Conservation (phyloP, 2,329 filamentous ascomycete genomes). For the Neopestalotiopsis clavispora region DNA sequence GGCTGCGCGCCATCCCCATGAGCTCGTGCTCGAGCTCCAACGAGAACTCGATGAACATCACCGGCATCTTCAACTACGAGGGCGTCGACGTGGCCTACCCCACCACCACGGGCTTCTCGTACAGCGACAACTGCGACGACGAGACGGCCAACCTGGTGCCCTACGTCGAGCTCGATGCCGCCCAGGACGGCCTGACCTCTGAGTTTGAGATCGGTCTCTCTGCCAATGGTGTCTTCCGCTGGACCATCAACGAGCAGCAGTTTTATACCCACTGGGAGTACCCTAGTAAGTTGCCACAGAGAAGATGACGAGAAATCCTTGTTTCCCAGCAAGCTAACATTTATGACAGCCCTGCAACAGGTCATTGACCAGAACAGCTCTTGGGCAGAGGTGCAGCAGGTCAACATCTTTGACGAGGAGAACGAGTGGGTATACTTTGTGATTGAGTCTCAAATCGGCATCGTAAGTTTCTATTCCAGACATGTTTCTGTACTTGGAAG, state of each 20-base stretch:
- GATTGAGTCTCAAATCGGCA: conserved; percentile 32
- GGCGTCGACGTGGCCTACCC: conserved; percentile 25
- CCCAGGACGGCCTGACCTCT: conserved; percentile 28
- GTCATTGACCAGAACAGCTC: conserved; percentile 29
- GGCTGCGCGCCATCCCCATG: conserved; percentile 49
- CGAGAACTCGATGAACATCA: conserved; percentile 18
- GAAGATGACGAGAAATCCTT: background rate
- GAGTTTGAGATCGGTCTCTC: conserved; percentile 34
- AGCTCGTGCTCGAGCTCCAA: conserved; percentile 37
- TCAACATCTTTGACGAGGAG: conserved; percentile 33
- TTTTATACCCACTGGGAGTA: conserved; percentile 52
- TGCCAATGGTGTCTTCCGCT: conserved; percentile 45
- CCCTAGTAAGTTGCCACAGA: conserved; percentile 40
- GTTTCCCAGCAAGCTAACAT: background rate
- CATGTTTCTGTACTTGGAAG: background rate
- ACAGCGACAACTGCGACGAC: conserved; percentile 39
- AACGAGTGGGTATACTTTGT: conserved; percentile 42
- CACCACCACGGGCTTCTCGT: conserved; percentile 20
- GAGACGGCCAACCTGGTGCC: conserved; percentile 39
- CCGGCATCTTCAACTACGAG: conserved; percentile 45
- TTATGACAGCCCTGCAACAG: conserved; percentile 35
- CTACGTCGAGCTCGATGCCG: conserved; percentile 39
- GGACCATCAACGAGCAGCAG: conserved; percentile 54
- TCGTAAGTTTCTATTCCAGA: conserved; percentile 21
- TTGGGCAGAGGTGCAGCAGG: conserved; percentile 33